Percentiles rank a stretch among this genome's conserved stretches.
phyloP scores from a whole-genome alignment of 352 stramenopile genomes.

The Phytophthora pluvialis region DNA sequence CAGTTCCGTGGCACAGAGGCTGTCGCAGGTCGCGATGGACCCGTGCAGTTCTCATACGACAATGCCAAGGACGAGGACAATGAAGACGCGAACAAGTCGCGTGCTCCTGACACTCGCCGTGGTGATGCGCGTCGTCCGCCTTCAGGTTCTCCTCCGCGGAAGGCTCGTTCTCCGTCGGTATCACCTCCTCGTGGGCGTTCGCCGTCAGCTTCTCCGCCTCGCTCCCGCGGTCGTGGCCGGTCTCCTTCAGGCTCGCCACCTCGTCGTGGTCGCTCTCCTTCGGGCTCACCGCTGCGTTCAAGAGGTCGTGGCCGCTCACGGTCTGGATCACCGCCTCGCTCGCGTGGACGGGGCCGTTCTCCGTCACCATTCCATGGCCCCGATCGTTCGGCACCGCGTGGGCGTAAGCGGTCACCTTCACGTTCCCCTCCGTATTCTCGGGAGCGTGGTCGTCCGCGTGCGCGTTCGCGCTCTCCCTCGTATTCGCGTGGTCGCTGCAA shows the following conservation, averaged over 20 bases:
- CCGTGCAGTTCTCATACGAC: conserved; percentile 90
- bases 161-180: conserved; percentile 24
- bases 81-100: conserved; percentile 25
- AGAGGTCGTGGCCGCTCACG: conserved; percentile 36
- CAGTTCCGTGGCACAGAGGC: conserved; percentile 88
- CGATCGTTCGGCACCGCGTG: conserved; percentile 29
- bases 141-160: conserved; percentile 11
- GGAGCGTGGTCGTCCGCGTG: conserved; percentile 25
- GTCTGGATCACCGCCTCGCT: conserved; percentile 37
- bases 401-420: conserved; percentile 32
- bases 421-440: conserved; percentile 32
- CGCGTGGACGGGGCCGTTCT: conserved; percentile 30
- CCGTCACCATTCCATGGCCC: conserved; percentile 25
- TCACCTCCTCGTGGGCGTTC: conserved; percentile 22
- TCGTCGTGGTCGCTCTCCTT: conserved; percentile 32
- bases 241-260: too few relatives aligned
- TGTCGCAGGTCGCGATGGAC: conserved; percentile 67
- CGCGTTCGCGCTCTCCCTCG: conserved; percentile 39
- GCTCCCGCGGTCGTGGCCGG: too few relatives aligned
- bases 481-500: conserved; percentile 31
- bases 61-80: conserved; percentile 51
- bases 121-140: conserved; percentile 21
- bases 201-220: conserved; percentile 15
- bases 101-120: conserved; percentile 10
- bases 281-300: conserved; percentile 30